A percentile compares a stretch with the other conserved stretches of the same genome.
Conservation (phyloP, 371 early-diverging fungal genomes). For the Mucor piriformis region DNA sequence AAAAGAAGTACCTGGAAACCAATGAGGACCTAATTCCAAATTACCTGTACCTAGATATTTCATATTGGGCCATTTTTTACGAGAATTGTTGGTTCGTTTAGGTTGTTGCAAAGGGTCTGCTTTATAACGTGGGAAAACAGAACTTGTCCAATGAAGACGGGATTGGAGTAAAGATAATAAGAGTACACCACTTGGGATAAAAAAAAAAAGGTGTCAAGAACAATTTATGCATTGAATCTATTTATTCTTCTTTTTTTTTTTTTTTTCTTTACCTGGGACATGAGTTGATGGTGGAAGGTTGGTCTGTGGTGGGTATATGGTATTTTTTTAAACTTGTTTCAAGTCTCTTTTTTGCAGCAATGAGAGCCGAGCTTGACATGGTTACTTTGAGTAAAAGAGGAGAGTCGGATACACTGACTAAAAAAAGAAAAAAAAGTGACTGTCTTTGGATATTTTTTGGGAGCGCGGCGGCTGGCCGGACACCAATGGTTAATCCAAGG, state of each 20-base stretch:
- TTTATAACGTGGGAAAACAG: conserved; percentile 42
- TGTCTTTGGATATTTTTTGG: background rate
- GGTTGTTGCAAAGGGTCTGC: conserved; percentile 44
- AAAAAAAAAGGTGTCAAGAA: background rate
- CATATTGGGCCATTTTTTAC: conserved; percentile 51
- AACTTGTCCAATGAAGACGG: conserved; percentile 45
- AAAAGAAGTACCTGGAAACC: conserved; percentile 41
- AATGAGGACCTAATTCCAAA: conserved; percentile 45
- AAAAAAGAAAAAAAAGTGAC: background rate
- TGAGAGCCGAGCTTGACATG: conserved; percentile 42
- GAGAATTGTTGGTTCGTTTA: conserved; percentile 30
- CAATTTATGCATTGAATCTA: background rate
- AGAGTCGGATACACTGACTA: background rate
- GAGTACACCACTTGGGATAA: conserved; percentile 28
- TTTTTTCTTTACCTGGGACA: background rate
- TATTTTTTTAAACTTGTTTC: conserved; percentile 33
- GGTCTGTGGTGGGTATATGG: conserved; percentile 18
- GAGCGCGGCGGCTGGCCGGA: background rate
- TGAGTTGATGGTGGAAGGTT: background rate
- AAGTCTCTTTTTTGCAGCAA: conserved; percentile 37
- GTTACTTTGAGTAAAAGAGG: background rate
- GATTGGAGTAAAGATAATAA: conserved; percentile 49
- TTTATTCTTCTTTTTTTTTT: conserved; percentile 11
- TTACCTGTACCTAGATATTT: conserved; percentile 36
- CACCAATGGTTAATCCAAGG: conserved; percentile 8